These are phyloP conservation scores for Nyctanthes arbortristis DNA, from an alignment of 257 asterid genomes.

Conservation along the genomic window DNA sequence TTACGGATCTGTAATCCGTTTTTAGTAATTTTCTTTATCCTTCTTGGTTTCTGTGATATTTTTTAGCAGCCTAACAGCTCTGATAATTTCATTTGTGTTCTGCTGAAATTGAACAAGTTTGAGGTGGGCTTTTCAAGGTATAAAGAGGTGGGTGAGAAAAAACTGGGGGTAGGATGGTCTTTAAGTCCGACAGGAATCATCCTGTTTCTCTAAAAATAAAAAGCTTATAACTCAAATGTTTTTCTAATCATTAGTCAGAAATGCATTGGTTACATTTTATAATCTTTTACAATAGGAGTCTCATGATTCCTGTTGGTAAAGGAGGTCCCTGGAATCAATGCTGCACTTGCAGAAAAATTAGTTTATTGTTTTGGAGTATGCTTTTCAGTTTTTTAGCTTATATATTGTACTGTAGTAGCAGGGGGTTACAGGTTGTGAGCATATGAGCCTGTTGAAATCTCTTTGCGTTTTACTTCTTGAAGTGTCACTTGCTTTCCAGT, in stretches of 20 bases:
- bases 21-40: conserved; percentile 7
- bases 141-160: conserved; percentile 7
- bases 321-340: conserved; percentile 47
- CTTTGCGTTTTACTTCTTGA: conserved; percentile 11
- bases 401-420: not conserved
- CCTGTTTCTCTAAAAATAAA: conserved; percentile 29
- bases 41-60: conserved; percentile 13
- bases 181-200: conserved; percentile 31
- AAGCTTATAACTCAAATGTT: conserved; percentile 39
- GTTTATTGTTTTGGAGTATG: not conserved
- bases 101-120: not conserved
- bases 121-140: conserved; percentile 20
- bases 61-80: not conserved
- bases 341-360: conserved; percentile 33
- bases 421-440: conserved; percentile 22
- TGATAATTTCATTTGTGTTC: no score
- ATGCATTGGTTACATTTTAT: conserved; percentile 42
- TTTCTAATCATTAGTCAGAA: conserved; percentile 49
- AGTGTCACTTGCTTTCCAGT: not conserved
- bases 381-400: conserved; percentile 15
- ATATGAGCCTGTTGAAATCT: conserved; percentile 5
- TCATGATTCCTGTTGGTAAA: conserved; percentile 45
- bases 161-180: conserved; percentile 50
- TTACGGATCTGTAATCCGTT: conserved; percentile 16
- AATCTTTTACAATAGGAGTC: conserved; percentile 34